These are phyloP conservation scores for Botrytis fabae DNA, from an alignment of 2,329 filamentous ascomycete genomes.

Conservation along the genomic window DNA sequence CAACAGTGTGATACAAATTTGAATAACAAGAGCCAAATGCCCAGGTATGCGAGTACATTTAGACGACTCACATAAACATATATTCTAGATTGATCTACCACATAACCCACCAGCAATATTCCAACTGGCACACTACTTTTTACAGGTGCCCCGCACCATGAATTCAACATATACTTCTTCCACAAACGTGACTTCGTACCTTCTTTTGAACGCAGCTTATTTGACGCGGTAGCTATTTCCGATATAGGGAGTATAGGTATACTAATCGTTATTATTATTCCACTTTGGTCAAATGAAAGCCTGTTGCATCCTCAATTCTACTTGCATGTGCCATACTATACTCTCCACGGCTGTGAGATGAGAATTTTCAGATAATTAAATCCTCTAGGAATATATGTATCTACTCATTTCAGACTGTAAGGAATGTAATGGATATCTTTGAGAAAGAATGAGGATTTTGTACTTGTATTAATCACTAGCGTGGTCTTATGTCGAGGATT, in stretches of 20 bases:
- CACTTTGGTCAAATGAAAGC: neutral
- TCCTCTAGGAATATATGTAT: neutral
- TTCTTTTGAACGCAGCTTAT: neutral
- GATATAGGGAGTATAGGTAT: too few species aligned
- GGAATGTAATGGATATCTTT: neutral
- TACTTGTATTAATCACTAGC: neutral
- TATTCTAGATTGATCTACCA: neutral
- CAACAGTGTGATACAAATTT: accelerated
- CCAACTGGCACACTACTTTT: neutral
- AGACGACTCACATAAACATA: neutral
- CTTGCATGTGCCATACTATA: neutral
- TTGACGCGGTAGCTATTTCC: too few species aligned
- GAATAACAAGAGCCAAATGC: neutral
- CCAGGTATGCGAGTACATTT: too few species aligned
- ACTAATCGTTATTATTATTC: neutral
- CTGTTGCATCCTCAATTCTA: neutral
- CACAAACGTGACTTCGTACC: neutral
- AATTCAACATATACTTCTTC: neutral
- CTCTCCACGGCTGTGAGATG: neutral
- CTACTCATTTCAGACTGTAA: neutral
- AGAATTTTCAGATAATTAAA: too few species aligned
- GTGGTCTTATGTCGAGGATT: neutral
- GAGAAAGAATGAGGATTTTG: neutral
- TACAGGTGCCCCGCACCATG: neutral
- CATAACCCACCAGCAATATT: neutral